Conservation (phyloP, 306 rosid genomes). For the Ormosia emarginata region DNA sequence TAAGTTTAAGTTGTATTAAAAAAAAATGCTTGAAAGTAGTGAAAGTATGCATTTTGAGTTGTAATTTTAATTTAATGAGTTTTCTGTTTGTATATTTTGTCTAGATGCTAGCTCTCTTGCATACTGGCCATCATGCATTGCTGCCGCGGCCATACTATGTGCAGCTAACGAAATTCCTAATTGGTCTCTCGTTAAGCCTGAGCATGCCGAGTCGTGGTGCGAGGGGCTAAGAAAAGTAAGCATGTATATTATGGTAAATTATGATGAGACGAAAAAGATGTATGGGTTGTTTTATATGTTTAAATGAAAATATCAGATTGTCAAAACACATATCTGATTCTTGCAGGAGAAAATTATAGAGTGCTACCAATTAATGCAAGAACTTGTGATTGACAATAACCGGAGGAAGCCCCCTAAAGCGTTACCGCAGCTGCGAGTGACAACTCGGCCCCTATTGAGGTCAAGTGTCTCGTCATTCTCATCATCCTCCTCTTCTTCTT, state of each 20-base stretch:
- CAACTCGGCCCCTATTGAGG: slow-evolving; percentile 46
- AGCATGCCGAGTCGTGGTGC: slow-evolving; percentile 92
- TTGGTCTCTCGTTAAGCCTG: slow-evolving; percentile 68
- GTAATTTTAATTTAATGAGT: neutral
- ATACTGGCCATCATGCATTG: slow-evolving; percentile 97
- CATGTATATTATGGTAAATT: neutral
- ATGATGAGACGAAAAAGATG: neutral
- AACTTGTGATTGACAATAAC: slow-evolving; percentile 46
- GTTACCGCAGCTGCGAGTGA: slow-evolving; percentile 69
- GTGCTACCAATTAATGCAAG: slow-evolving; percentile 84
- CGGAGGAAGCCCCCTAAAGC: slow-evolving; percentile 45
- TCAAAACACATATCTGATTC: slow-evolving; percentile 14
- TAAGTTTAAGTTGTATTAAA: neutral
- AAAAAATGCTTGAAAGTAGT: neutral
- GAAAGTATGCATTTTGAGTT: neutral
- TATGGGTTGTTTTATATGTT: neutral
- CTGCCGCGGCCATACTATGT: slow-evolving; percentile 82
- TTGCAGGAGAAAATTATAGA: slow-evolving; percentile 78
- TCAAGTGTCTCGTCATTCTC: slow-evolving; percentile 46
- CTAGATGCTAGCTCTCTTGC: slow-evolving; percentile 84
- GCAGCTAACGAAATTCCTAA: slow-evolving; percentile 83
- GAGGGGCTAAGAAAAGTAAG: slow-evolving; percentile 91
- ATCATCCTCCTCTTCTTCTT: slow-evolving; percentile 52
- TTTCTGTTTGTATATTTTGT: slow-evolving; percentile 7
- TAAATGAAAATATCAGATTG: neutral